phyloP scores from a whole-genome alignment of 176 grass and related monocot genomes.

The Triticum timopheevii region DNA sequence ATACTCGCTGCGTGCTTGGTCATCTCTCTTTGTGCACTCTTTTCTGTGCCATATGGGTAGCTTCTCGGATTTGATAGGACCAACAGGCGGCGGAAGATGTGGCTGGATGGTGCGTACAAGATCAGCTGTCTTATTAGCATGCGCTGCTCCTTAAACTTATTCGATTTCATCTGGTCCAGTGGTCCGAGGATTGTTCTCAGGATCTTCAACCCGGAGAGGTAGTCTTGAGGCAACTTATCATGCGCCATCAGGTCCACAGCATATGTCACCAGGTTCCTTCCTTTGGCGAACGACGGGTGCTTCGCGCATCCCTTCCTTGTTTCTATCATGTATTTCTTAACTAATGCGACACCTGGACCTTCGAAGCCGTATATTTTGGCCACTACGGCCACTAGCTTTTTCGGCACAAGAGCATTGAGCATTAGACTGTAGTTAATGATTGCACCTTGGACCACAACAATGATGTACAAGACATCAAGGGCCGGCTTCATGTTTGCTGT shows the following conservation, averaged over 20 bases:
- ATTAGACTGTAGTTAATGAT: neutral
- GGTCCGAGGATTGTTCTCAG: neutral
- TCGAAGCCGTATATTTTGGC: neutral
- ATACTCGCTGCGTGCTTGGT: neutral
- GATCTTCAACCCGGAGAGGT: neutral
- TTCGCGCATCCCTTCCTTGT: neutral
- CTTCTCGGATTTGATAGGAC: neutral
- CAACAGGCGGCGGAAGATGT: neutral
- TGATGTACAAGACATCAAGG: neutral
- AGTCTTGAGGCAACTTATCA: neutral
- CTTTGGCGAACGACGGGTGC: neutral
- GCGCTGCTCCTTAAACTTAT: neutral
- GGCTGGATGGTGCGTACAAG: neutral
- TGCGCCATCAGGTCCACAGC: neutral
- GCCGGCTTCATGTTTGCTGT: neutral
- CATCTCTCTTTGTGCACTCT: too few relatives aligned
- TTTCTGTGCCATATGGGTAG: neutral
- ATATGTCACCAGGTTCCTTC: neutral
- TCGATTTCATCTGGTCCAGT: accelerated
- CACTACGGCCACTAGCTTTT: neutral
- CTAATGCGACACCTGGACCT: accelerated
- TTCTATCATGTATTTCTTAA: neutral
- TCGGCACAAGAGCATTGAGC: neutral
- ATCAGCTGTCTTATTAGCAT: neutral
- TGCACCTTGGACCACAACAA: neutral